These are phyloP conservation scores for Capsicum chinense DNA, from an alignment of 257 asterid species.

Conservation along the genomic window DNA sequence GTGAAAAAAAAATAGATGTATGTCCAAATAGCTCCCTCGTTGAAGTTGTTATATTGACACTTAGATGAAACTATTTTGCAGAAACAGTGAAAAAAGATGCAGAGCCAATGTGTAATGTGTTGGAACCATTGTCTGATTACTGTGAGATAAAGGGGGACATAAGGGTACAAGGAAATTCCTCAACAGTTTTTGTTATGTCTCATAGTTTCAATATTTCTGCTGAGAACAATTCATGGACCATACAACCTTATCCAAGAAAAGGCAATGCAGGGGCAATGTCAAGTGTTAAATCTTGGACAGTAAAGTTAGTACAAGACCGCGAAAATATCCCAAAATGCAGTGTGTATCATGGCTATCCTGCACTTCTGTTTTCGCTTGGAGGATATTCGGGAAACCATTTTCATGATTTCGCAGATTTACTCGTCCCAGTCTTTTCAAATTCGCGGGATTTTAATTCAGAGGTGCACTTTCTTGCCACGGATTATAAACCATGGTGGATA, in stretches of 20 bases:
- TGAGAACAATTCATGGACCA: constrained; percentile 40
- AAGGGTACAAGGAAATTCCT: constrained; percentile 45
- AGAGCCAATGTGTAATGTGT: constrained; percentile 36
- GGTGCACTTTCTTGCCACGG: constrained; percentile 62
- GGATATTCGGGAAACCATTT: constrained; percentile 73
- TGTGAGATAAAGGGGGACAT: constrained; percentile 48
- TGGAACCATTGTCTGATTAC: constrained; percentile 42
- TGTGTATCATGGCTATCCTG: constrained; percentile 48
- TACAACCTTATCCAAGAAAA: constrained; percentile 56
- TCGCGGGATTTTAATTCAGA: constrained; percentile 46
- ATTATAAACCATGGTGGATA: constrained; percentile 67
- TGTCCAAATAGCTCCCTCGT: not conserved
- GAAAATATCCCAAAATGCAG: constrained; percentile 48
- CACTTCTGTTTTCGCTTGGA: constrained; percentile 64
- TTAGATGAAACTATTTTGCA: constrained; percentile 8
- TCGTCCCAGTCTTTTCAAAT: constrained; percentile 60
- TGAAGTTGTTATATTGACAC: no score
- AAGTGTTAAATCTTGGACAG: constrained; percentile 63
- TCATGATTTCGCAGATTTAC: constrained; percentile 70
- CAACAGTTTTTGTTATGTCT: constrained; percentile 41
- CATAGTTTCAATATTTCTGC: not conserved
- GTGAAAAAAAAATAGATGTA: not conserved
- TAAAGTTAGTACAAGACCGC: constrained; percentile 38
- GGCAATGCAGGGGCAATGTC: constrained; percentile 44
- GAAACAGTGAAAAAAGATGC: constrained; percentile 30